These are phyloP conservation scores for Boletus coccyginus DNA, from an alignment of 768 basidiomycete species.

Conservation along the genomic window DNA sequence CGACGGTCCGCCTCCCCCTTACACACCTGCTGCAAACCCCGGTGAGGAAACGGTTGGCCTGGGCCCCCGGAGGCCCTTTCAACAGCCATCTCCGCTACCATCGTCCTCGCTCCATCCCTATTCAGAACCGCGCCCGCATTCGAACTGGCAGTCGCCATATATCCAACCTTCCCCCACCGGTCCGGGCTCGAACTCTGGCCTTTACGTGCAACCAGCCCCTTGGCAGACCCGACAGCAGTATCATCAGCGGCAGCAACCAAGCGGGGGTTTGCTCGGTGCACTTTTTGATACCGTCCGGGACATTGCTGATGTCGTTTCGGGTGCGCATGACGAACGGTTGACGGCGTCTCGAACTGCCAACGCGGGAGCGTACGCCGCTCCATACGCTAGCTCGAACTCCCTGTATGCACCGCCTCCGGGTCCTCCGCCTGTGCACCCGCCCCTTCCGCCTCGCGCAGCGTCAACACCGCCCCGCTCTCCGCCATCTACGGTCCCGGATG, in stretches of 20 bases:
- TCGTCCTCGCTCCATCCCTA: background rate
- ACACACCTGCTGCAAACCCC: conserved; percentile 55
- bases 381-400: conserved; percentile 8
- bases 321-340: conserved; percentile 19
- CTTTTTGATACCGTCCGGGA: conserved; percentile 28
- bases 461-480: conserved; percentile 17
- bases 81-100: conserved; percentile 33
- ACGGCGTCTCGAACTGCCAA: conserved; percentile 14
- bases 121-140: background rate
- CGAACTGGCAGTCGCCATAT: background rate
- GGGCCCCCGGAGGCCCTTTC: conserved; percentile 65
- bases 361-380: conserved; percentile 18
- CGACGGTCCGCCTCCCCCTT: conserved; percentile 70
- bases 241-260: conserved; percentile 9
- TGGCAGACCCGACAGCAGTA: conserved; percentile 24
- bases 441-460: conserved; percentile 4
- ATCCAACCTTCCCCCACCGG: background rate
- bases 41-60: conserved; percentile 64
- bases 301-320: conserved; percentile 29
- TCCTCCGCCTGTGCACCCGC: background rate
- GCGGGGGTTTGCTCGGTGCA: conserved; percentile 28
- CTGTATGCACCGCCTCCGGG: conserved; percentile 14
- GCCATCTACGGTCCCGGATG: conserved; percentile 34
- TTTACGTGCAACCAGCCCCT: conserved; percentile 13
- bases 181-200: conserved; percentile 2